These are phyloP conservation scores for Nepenthes alata DNA, from an alignment of 179 eudicot genomes.

Conservation along the genomic window DNA sequence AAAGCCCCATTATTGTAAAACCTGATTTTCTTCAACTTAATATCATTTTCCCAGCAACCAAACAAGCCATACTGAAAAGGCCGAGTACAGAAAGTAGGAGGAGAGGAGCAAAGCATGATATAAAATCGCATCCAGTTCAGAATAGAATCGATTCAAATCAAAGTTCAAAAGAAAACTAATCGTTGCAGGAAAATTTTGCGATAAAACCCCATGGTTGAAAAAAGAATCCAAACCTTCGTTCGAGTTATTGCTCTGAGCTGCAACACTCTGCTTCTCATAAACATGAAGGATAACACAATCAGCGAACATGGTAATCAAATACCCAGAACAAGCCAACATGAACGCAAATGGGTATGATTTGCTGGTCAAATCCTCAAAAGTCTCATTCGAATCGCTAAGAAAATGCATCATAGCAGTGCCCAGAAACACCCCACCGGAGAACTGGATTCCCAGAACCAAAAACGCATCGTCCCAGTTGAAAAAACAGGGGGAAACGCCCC, in stretches of 20 bases:
- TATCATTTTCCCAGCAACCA: too few relatives aligned
- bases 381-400: constrained; percentile 53
- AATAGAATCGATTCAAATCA: too few relatives aligned
- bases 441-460: constrained; percentile 49
- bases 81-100: too few relatives aligned
- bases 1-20: too few relatives aligned
- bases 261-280: constrained; percentile 16
- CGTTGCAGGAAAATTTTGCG: too few relatives aligned
- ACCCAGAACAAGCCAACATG: constrained; percentile 55
- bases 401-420: constrained; percentile 76
- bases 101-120: too few relatives aligned
- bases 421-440: constrained; percentile 66
- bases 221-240: constrained; percentile 7
- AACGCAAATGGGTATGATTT: constrained; percentile 56
- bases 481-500: constrained; percentile 61
- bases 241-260: too few relatives aligned
- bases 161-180: too few relatives aligned
- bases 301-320: constrained; percentile 50
- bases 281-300: constrained; percentile 39
- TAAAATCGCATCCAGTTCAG: too few relatives aligned
- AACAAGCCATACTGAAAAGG: too few relatives aligned
- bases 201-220: too few relatives aligned
- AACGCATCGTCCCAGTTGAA: constrained; percentile 56
- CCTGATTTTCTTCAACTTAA: too few relatives aligned
- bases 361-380: constrained; percentile 39